These are phyloP conservation scores for Phytophthora cajani DNA, from an alignment of 352 stramenopile genomes.

Conservation along the genomic window DNA sequence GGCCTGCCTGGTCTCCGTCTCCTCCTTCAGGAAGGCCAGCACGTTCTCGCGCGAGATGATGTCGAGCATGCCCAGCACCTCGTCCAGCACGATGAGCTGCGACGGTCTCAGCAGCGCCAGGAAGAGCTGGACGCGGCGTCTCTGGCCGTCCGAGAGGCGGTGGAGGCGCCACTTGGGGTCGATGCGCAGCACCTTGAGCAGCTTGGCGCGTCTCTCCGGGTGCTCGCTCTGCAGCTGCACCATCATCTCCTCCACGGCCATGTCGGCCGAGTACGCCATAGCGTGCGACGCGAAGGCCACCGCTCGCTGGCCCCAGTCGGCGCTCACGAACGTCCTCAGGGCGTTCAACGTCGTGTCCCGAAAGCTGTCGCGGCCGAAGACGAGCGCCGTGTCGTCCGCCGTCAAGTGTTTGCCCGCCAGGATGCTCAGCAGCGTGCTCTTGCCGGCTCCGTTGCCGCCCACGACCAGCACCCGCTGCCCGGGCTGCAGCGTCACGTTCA, in stretches of 20 bases:
- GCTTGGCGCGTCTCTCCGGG: conserved; percentile 92
- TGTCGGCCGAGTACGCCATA: conserved; percentile 93
- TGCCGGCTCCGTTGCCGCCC: conserved; percentile 95
- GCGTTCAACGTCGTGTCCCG: conserved; percentile 96
- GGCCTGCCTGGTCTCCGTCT: conserved; percentile 63
- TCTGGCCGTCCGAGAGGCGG: conserved; percentile 82
- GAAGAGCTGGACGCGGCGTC: conserved; percentile 96
- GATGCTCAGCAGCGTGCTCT: conserved; percentile 95
- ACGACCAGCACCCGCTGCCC: conserved; percentile 94
- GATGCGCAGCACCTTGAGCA: conserved; percentile 96
- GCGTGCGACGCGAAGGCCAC: conserved; percentile 94
- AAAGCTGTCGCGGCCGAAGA: conserved; percentile 95
- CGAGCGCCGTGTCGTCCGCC: conserved; percentile 77
- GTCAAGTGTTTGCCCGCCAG: conserved; percentile 95
- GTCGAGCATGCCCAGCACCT: conserved; percentile 98
- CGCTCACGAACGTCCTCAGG: conserved; percentile 94
- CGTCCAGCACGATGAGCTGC: conserved; percentile 97
- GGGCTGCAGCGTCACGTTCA: conserved; percentile 82
- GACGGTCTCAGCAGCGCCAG: conserved; percentile 96
- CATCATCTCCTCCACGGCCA: conserved; percentile 98
- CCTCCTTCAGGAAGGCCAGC: conserved; percentile 92
- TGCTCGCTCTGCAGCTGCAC: conserved; percentile 93
- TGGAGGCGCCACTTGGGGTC: conserved; percentile 93
- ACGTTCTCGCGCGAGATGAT: conserved; percentile 96
- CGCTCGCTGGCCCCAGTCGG: conserved; percentile 96